Evolutionary conservation across 2,329 filamentous ascomycete species (phyloP).

Genomic region (Helotiales sp.): DNA sequence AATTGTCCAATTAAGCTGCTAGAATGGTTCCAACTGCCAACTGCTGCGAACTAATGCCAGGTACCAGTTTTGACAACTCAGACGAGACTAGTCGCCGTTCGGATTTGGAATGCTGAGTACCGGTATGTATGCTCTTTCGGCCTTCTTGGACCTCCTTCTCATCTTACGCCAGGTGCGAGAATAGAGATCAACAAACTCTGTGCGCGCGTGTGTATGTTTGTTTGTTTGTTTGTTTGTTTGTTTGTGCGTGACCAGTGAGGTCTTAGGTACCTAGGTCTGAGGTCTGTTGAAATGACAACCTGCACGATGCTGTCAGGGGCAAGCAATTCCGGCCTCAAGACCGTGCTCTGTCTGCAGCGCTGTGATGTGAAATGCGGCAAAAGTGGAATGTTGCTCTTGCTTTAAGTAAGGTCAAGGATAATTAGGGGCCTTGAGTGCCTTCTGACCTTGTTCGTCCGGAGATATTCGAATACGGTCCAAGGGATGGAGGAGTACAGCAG

Average conservation of each 20-base stretch:
- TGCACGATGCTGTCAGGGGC: slow-evolving; percentile 4
- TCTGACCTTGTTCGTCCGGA: neutral
- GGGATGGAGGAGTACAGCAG: neutral
- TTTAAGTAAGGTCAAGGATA: neutral
- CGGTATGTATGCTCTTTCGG: neutral
- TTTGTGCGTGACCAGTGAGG: neutral
- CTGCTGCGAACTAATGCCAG: slow-evolving; percentile 33
- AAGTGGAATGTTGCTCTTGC: neutral
- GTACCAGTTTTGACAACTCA: slow-evolving; percentile 17
- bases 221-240: neutral
- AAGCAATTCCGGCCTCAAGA: neutral
- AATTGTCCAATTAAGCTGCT: slow-evolving; percentile 16
- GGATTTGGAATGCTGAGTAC: neutral
- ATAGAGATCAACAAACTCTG: neutral
- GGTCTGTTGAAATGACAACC: slow-evolving; percentile 15
- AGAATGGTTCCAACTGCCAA: slow-evolving; percentile 33
- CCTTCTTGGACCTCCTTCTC: slow-evolving; percentile 17
- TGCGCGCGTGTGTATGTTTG: neutral
- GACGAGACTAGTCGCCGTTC: neutral
- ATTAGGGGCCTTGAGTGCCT: neutral
- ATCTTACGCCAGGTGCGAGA: slow-evolving; percentile 20
- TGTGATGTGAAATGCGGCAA: neutral
- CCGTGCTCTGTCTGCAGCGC: neutral
- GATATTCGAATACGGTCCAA: neutral
- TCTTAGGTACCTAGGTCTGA: neutral